A percentile compares a stretch with the other conserved stretches of the same genome.
phyloP scores from a whole-genome alignment of 75 land plant species.

The Cunninghamia lanceolata region DNA sequence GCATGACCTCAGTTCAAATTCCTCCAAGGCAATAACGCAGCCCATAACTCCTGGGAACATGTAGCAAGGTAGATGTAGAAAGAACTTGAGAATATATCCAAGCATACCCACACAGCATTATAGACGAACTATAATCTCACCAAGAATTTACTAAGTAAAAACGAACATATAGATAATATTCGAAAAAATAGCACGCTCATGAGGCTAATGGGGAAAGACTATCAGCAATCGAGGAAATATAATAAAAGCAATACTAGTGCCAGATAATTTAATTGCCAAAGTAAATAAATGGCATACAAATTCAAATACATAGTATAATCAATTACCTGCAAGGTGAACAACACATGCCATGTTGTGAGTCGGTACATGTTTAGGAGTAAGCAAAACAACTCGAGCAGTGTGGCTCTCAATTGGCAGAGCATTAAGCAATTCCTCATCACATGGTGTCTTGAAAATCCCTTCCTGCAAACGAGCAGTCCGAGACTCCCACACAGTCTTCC shows the following conservation, averaged over 20 bases:
- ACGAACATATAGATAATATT: background rate
- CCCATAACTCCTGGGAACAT: background rate
- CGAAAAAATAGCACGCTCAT: background rate
- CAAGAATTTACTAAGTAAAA: background rate
- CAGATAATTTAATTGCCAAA: background rate
- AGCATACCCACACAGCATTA: background rate
- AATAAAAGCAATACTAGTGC: background rate
- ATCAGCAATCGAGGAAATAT: background rate
- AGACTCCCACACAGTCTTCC: constrained; percentile 93
- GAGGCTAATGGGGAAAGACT: background rate
- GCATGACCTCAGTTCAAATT: background rate
- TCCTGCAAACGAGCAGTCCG: constrained; percentile 67
- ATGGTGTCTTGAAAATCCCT: constrained; percentile 88
- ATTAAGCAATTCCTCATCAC: constrained; percentile 61
- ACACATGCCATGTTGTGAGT: constrained; percentile 83
- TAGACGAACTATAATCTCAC: background rate
- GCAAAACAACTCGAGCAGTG: constrained; percentile 83
- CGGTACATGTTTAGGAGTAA: constrained; percentile 60
- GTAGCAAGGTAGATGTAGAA: background rate
- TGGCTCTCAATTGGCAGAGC: constrained; percentile 90
- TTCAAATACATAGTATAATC: constrained; percentile 1
- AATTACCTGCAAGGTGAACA: constrained; percentile 91
- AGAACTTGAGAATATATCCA: background rate
- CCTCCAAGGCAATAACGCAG: background rate
- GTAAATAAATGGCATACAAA: background rate